These are phyloP conservation scores for Eucalyptus fibrosa DNA, from an alignment of 345 rosid species.

Conservation along the genomic window DNA sequence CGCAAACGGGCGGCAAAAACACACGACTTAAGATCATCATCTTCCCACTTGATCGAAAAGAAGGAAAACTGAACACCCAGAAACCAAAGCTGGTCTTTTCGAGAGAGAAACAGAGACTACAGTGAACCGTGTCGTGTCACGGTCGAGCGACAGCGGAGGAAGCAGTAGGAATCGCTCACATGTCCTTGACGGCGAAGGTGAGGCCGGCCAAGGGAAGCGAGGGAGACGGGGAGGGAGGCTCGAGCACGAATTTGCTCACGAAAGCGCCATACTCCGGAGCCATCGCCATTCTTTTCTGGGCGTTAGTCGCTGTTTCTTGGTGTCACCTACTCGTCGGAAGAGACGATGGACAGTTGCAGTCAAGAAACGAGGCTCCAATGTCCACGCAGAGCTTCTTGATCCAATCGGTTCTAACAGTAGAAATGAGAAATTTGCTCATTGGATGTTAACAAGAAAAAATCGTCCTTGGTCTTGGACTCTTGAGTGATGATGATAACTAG, in stretches of 20 bases:
- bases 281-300: slow-evolving; percentile 17
- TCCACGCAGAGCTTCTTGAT: not conserved
- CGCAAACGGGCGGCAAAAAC: not conserved
- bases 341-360: not conserved
- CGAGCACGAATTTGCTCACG: slow-evolving; percentile 52
- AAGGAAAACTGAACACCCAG: not conserved
- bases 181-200: slow-evolving; percentile 80
- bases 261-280: slow-evolving; percentile 67
- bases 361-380: not conserved
- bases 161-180: slow-evolving; percentile 18
- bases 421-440: not conserved
- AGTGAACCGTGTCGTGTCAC: not conserved
- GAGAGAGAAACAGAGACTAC: not conserved
- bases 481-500: not conserved
- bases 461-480: not conserved
- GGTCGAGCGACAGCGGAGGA: not conserved
- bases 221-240: slow-evolving; percentile 28
- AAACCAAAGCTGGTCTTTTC: not conserved
- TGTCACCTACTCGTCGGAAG: accelerated
- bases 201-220: slow-evolving; percentile 46
- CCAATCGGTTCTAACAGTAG: not conserved
- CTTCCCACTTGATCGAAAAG: not conserved
- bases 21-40: not conserved
- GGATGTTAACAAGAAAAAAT: not conserved
- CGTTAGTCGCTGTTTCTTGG: not conserved